Percentiles rank a stretch among this genome's conserved stretches.
Conservation (phyloP, 495 filamentous ascomycete genomes). For the Aspergillus egyptiacus region DNA sequence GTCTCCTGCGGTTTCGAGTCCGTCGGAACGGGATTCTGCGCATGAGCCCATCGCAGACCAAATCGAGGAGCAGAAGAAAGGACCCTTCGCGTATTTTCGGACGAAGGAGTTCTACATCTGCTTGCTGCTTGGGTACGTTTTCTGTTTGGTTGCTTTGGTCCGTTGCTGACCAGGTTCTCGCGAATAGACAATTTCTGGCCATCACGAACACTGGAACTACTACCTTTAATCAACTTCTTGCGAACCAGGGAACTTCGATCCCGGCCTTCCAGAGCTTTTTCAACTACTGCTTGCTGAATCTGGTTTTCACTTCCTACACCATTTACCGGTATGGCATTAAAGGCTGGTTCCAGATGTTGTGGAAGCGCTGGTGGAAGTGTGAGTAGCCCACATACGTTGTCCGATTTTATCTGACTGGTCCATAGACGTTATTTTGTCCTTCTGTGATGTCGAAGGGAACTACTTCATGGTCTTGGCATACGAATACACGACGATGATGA, state of each 20-base stretch:
- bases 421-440: conserved; percentile 74
- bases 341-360: conserved; percentile 57
- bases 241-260: conserved; percentile 63
- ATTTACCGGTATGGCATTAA: conserved; percentile 75
- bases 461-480: conserved; percentile 96
- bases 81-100: conserved; percentile 71
- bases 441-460: conserved; percentile 93
- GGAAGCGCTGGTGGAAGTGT: conserved; percentile 81
- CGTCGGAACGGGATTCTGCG: conserved; percentile 9
- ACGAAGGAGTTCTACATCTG: conserved; percentile 86
- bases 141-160: not conserved
- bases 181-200: conserved; percentile 66
- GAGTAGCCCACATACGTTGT: conserved; percentile 9
- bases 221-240: conserved; percentile 77
- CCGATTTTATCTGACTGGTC: conserved; percentile 9
- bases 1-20: conserved; percentile 18
- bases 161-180: not conserved
- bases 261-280: conserved; percentile 97
- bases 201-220: conserved; percentile 86
- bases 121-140: conserved; percentile 64
- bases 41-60: conserved; percentile 29
- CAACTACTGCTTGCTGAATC: conserved; percentile 80
- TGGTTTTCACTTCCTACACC: conserved; percentile 77
- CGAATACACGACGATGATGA: conserved; percentile 83
- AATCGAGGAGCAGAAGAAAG: conserved; percentile 41